Base-by-base conservation (phyloP, 768 basidiomycete species). In the Termitomyces sp. region DNA sequence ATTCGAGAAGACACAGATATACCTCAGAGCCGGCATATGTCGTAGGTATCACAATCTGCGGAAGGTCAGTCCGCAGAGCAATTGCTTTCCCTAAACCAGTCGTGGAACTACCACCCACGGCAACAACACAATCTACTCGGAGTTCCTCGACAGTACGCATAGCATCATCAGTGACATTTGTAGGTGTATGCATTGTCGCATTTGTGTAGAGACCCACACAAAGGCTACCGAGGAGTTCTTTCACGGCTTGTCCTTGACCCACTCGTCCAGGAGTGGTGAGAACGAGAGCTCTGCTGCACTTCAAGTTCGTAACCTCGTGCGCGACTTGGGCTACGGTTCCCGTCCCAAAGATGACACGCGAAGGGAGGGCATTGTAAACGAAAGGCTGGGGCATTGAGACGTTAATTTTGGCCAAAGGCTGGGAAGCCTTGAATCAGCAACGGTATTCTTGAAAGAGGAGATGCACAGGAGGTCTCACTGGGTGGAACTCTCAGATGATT, bases 171-270 rank as follows among this genome's bases (percentile, higher is more conserved):
- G 77, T 76, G 26, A 77, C 65, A 34, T 73, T 34, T 42, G 64
- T 68, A 6, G 77, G 76, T 2, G 75, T 77, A 61, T 77, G 76
- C 76, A 77, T 76, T 0, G 71, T 70, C 2, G 77, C 76, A 30
- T 74, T 72, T 14, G 68, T 66, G 65, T 71, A 76, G 26, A 75
- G 33, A 1, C 75, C 76, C 22, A 70, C 74, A 12, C 57, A 60
- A 3, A 68, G 51, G 32, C 59, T 53, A 1, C 65, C 64, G 13
- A 67, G 47, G 10, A 60, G 34, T 5, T 60, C 59, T 34, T 65
- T 53, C 39, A 69, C 58, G 2, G 46, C 52, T 52, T 72, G 63
- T 2, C 74, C 75, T 27, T 70, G 62, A 0, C 56, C 58, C 32
- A 64, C 61, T 59, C 72, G 75, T 26, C 68, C 60, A 16, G 74